phyloP scores from a whole-genome alignment of 352 stramenopile genomes.

The Blastocystis hominis region DNA sequence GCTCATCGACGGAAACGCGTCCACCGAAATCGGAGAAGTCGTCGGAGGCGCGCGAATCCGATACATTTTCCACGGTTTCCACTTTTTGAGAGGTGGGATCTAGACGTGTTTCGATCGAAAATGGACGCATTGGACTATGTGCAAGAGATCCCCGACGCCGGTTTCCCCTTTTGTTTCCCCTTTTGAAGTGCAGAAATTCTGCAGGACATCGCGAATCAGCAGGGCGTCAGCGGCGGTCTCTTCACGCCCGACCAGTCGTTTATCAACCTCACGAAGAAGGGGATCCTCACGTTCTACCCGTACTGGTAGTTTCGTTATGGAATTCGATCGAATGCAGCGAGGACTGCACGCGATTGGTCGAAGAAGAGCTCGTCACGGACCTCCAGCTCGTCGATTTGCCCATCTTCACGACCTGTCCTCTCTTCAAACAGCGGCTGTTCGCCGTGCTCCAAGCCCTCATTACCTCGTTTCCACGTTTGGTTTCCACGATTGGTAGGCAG shows the following conservation, averaged over 20 bases:
- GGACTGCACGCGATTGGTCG: conserved; percentile 93
- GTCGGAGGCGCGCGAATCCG: conserved; percentile 91
- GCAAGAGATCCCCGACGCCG: conserved; percentile 91
- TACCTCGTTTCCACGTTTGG: conserved; percentile 65
- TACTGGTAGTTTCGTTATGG: conserved; percentile 64
- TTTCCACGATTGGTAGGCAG: conserved; percentile 63
- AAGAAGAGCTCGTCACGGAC: conserved; percentile 62
- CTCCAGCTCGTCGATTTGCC: neutral
- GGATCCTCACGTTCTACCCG: conserved; percentile 86
- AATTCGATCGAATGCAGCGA: conserved; percentile 83
- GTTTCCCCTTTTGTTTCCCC: too few relatives aligned
- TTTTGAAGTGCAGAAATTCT: neutral
- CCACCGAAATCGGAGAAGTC: conserved; percentile 71
- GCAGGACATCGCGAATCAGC: conserved; percentile 84
- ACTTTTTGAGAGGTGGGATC: conserved; percentile 80
- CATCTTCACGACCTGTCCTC: neutral
- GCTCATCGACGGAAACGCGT: conserved; percentile 73
- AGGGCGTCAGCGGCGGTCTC: conserved; percentile 85
- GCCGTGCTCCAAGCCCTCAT: conserved; percentile 75
- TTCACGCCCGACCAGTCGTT: conserved; percentile 97
- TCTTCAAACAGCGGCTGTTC: neutral
- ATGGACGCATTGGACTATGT: conserved; percentile 73
- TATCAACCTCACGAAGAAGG: conserved; percentile 87
- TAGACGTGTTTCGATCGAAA: conserved; percentile 83
- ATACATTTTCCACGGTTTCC: conserved; percentile 86